Conservation (phyloP, 1,284 basidiomycete species). For the Athelia sp. region DNA sequence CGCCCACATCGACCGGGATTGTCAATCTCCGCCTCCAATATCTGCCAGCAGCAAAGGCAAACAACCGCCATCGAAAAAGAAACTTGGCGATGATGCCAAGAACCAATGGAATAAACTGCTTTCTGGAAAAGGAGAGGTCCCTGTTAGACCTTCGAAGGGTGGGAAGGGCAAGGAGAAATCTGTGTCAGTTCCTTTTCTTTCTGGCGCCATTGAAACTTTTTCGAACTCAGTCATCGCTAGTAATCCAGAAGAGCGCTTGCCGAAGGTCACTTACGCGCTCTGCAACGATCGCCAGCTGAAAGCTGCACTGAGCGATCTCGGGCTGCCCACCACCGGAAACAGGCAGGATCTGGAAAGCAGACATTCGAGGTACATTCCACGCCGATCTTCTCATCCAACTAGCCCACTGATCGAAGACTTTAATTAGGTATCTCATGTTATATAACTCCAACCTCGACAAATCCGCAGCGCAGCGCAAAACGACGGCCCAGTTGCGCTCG, state of each 20-base stretch:
- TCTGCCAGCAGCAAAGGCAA: conserved; percentile 12
- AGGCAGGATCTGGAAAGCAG: conserved; percentile 45
- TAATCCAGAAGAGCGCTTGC: conserved; percentile 33
- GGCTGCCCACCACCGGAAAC: conserved; percentile 49
- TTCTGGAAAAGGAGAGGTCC: conserved; percentile 13
- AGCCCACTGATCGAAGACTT: neutral
- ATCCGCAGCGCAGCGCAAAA: conserved; percentile 38
- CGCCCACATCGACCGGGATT: conserved; percentile 54
- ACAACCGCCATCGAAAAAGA: conserved; percentile 20
- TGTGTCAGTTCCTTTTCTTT: conserved; percentile 14
- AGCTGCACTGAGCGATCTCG: conserved; percentile 50
- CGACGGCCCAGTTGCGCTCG: conserved; percentile 38
- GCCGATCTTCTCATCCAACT: conserved; percentile 2
- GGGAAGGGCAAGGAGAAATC: conserved; percentile 44
- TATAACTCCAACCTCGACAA: conserved; percentile 71
- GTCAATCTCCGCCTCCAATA: conserved; percentile 23
- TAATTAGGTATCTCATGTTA: conserved; percentile 57
- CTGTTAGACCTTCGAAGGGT: conserved; percentile 5
- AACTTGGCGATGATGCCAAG: conserved; percentile 24
- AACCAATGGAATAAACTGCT: conserved; percentile 50
- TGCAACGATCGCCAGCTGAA: conserved; percentile 58
- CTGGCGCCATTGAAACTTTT: conserved; percentile 4
- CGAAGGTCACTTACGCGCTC: conserved; percentile 59
- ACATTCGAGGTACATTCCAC: conserved; percentile 60
- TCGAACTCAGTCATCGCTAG: conserved; percentile 1